Evolutionary conservation across 345 rosid species (phyloP), one percentile per base, ranked within the genome.

Genomic region (Erodium maritimum): DNA sequence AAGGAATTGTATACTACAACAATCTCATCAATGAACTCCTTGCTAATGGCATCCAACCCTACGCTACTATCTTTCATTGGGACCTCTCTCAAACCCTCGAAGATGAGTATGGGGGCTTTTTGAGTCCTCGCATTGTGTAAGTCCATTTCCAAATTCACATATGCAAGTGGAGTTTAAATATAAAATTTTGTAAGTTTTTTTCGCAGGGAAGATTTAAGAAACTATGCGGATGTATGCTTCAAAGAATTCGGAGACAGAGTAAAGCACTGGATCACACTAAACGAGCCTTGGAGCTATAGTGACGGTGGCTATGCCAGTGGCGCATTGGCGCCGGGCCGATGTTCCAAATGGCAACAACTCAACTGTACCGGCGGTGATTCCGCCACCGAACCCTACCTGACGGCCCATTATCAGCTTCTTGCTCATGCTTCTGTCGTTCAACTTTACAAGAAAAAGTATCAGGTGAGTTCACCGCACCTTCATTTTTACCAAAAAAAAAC

Each of bases 191-290:
- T n/a, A n/a, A n/a, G n/a, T n/a, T n/a, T n/a, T 20, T 9, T 63
- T 1, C 9, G 37, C 37, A 78, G 83, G 59, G 50, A 72, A 17
- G 85, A 77, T 70, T 80, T 75, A 51, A 61, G 33, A 0, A 76
- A 69, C 19, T 80, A 68, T 23, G 76, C 73, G 9, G 78, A 72
- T 4, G 14, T 78, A 9, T 78, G 83, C 64, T 80, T 78, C 33
- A 56, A 56, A 18, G 69, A 53, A 54, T 76, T 76, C 63, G 89
- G 89, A 1, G 83, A 83, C 25, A 37, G 83, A 58, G 89, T 83
- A 52, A 83, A 83, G 65, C 65, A 76, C 1, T 83, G 89, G 89
- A 78, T 78, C 12, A 78, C 86, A 3, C 5, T 78, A 21, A 83
- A 83, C 19, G 83, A 83, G 65, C 85, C 85, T 11, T 76, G 57